These are phyloP conservation scores for Lepraria neglecta DNA, from an alignment of 495 filamentous ascomycete species.

Conservation along the genomic window DNA sequence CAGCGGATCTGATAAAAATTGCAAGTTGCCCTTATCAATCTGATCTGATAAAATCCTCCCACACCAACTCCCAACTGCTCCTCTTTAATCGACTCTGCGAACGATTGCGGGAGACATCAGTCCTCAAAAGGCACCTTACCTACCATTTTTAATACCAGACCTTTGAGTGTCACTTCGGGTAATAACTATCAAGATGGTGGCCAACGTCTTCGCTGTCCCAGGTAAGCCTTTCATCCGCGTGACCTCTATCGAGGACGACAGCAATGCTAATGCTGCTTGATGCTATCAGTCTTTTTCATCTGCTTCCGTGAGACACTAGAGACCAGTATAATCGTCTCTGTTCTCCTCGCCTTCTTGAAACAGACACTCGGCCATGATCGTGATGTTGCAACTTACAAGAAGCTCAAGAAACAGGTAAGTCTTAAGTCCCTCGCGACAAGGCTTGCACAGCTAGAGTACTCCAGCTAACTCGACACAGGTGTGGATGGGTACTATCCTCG, in stretches of 20 bases:
- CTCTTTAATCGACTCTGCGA: conserved; percentile 6
- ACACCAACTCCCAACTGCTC: neutral
- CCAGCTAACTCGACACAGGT: conserved; percentile 42
- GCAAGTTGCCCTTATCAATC: conserved; percentile 23
- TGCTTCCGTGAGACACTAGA: conserved; percentile 80
- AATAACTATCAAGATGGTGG: conserved; percentile 30
- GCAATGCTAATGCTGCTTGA: conserved; percentile 1
- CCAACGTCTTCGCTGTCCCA: conserved; percentile 40
- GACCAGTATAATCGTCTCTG: conserved; percentile 72
- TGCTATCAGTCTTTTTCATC: conserved; percentile 64
- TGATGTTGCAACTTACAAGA: conserved; percentile 55
- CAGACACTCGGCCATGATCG: conserved; percentile 60
- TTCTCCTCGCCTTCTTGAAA: conserved; percentile 75
- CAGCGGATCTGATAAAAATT: conserved; percentile 26
- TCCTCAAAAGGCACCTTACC: neutral
- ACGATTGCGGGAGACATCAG: neutral
- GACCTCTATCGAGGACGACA: neutral
- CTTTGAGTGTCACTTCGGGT: conserved; percentile 10
- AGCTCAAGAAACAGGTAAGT: conserved; percentile 62
- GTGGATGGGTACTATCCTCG: conserved; percentile 60
- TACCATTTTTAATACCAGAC: neutral
- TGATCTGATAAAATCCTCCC: conserved; percentile 22
- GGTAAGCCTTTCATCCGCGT: conserved; percentile 25
- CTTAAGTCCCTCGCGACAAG: neutral
- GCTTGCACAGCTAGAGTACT: neutral